phyloP scores from a whole-genome alignment of 2,329 filamentous ascomycete species.

The Talaromyces sp. region DNA sequence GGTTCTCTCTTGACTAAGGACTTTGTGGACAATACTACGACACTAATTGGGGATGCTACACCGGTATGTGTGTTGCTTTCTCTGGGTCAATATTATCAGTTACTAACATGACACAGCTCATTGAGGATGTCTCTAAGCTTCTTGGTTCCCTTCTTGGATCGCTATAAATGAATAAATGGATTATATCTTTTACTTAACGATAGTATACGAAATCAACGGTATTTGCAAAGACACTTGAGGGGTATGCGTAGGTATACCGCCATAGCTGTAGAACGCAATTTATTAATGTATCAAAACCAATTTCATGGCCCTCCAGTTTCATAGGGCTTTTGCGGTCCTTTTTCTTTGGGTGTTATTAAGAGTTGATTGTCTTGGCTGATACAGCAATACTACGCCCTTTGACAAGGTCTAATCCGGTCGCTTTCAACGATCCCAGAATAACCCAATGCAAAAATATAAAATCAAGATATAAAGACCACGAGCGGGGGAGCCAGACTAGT shows the following conservation, averaged over 20 bases:
- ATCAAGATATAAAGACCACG: background rate
- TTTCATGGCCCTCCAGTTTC: too few relatives aligned
- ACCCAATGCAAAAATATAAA: too few relatives aligned
- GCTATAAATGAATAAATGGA: conserved; percentile 11
- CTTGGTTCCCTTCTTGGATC: conserved; percentile 29
- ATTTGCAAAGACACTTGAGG: too few relatives aligned
- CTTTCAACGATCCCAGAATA: too few relatives aligned
- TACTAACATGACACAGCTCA: conserved; percentile 23
- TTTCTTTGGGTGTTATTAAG: too few relatives aligned
- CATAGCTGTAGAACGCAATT: too few relatives aligned
- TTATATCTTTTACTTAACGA: conserved; percentile 8
- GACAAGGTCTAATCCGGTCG: too few relatives aligned
- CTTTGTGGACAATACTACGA: conserved; percentile 34
- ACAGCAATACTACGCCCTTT: too few relatives aligned
- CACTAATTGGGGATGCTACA: conserved; percentile 36
- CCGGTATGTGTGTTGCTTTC: conserved; percentile 27
- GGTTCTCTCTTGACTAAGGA: conserved; percentile 27
- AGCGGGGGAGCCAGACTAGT: background rate
- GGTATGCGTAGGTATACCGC: too few relatives aligned
- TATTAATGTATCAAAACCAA: too few relatives aligned
- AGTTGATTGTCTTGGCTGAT: too few relatives aligned
- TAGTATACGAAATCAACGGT: conserved; percentile 13
- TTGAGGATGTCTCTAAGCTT: conserved; percentile 33
- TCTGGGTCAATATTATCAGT: background rate
- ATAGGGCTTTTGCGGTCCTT: too few relatives aligned